Conservation (phyloP, 1,284 basidiomycete species). For the Cryptococcus amylolentus region DNA sequence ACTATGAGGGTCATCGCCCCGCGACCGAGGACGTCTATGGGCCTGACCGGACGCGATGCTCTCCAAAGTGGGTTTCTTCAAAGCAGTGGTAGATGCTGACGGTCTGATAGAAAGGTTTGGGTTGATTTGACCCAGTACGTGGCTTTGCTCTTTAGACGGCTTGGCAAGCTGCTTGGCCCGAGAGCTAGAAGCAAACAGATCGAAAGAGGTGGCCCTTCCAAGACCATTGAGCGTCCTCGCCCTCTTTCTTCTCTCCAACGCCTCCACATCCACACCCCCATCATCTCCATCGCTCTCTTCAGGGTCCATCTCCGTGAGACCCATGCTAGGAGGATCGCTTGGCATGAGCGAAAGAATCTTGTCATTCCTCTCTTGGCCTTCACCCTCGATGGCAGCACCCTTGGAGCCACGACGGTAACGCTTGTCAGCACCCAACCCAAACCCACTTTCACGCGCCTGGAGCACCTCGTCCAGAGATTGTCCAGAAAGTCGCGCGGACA, state of each 20-base stretch:
- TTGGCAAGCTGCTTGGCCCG: constrained; percentile 14
- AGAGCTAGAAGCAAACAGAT: constrained; percentile 15
- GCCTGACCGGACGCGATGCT: not conserved
- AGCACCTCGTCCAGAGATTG: constrained; percentile 20
- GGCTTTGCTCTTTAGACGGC: not conserved
- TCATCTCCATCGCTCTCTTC: constrained; percentile 11
- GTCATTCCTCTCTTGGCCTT: constrained; percentile 10
- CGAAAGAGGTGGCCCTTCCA: constrained; percentile 19
- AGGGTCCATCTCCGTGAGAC: constrained; percentile 12
- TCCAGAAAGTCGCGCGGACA: not conserved
- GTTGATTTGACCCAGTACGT: constrained; percentile 7
- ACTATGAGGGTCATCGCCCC: not conserved
- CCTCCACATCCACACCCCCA: not conserved
- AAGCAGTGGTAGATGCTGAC: not conserved
- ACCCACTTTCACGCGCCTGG: constrained; percentile 14
- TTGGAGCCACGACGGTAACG: constrained; percentile 6
- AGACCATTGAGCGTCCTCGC: constrained; percentile 1
- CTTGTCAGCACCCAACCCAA: constrained; percentile 5
- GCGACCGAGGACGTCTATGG: constrained; percentile 7
- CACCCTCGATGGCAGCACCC: constrained; percentile 6
- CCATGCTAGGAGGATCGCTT: constrained; percentile 21
- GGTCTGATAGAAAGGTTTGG: constrained; percentile 3
- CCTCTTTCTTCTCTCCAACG: constrained; percentile 1
- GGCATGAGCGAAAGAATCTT: constrained; percentile 19
- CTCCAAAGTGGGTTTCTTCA: constrained; percentile 2